These are phyloP conservation scores for Saccharomycopsis malanga DNA, from an alignment of 805 yeast species.

Conservation along the genomic window DNA sequence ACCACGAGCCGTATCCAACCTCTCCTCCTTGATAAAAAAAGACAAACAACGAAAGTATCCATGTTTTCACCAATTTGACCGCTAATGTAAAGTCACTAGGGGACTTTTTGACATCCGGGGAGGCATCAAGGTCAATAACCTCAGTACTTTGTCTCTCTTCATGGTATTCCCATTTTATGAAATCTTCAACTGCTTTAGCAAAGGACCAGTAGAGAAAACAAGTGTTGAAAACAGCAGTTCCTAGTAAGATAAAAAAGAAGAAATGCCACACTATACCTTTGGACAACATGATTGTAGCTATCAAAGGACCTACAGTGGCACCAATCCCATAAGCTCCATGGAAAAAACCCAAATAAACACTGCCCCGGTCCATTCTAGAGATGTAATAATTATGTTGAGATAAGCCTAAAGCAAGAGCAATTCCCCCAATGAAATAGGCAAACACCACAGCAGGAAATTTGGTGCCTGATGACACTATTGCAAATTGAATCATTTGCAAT, in stretches of 20 bases:
- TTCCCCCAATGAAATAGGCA: constrained; percentile 52
- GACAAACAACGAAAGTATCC: constrained; percentile 47
- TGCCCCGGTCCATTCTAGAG: constrained; percentile 39
- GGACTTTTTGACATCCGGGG: neutral
- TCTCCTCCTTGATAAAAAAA: constrained; percentile 60
- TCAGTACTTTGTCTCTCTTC: constrained; percentile 22
- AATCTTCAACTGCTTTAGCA: constrained; percentile 38
- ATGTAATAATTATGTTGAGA: constrained; percentile 49
- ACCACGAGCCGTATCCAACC: constrained; percentile 60
- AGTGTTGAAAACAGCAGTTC: constrained; percentile 32
- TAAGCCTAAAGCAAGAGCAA: constrained; percentile 44
- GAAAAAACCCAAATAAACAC: constrained; percentile 44
- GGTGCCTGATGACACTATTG: constrained; percentile 42
- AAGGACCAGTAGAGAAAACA: constrained; percentile 36
- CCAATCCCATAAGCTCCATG: constrained; percentile 63
- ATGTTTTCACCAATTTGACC: constrained; percentile 36
- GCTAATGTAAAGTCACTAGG: constrained; percentile 27
- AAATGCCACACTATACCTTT: constrained; percentile 47
- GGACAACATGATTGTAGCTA: constrained; percentile 48
- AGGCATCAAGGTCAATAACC: neutral
- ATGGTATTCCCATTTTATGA: constrained; percentile 27
- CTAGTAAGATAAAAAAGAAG: constrained; percentile 48
- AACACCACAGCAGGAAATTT: constrained; percentile 41
- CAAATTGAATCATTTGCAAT: constrained; percentile 35
- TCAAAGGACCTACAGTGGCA: constrained; percentile 53